Base-by-base conservation (phyloP, 1,139 yeast genomes). In the Pichia inconspicua region DNA sequence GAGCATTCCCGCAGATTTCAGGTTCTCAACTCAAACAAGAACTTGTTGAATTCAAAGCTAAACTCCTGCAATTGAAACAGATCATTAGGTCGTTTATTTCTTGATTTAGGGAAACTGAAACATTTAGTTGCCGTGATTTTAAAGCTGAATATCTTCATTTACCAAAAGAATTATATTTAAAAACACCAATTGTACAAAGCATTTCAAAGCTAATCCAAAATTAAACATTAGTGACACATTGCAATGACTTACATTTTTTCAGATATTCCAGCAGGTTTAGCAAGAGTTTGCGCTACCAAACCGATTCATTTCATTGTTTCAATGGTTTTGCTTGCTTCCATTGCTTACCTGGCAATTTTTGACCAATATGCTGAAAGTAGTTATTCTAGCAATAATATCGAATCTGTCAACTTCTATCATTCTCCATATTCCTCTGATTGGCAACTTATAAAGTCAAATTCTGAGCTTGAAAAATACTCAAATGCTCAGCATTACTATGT, bases 301-400 rank as follows among this genome's bases (percentile, higher is more conserved):
- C 99, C 99, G 34, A 88, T 92, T 58, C 98, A 92, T 66, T 78
- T 90, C 51, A 81, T 92, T 51, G 80, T 89, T 45, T 63, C 80
- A 54, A 78, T 90, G 17, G 76, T 94, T 30, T 68, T 88, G 48
- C 68, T 87, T 50, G 95, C 95, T 2, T 83, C 95, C 10, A 71
- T 85, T 48, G 88, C 94, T 12, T 92, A 88, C 66, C 75, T 88
- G 57, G 78, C 92, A 17, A 79, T 88, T 22, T 83, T 89, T 39
- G 95, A 87, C 62, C 84, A 85, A 55, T 86, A 87, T 59, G 73
- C 85, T 12, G 55, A 61, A 6, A 47, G 58, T 48, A 46, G 55
- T 34, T 46, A 54, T 56, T 31, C 63, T 5, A 40, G 3, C 11
- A 39, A 19, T 17, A 39, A 25, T 30, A 41, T 42, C 34, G 48